Evolutionary conservation across 2,329 filamentous ascomycete genomes (phyloP).

Genomic region (Monosporascus sp.): DNA sequence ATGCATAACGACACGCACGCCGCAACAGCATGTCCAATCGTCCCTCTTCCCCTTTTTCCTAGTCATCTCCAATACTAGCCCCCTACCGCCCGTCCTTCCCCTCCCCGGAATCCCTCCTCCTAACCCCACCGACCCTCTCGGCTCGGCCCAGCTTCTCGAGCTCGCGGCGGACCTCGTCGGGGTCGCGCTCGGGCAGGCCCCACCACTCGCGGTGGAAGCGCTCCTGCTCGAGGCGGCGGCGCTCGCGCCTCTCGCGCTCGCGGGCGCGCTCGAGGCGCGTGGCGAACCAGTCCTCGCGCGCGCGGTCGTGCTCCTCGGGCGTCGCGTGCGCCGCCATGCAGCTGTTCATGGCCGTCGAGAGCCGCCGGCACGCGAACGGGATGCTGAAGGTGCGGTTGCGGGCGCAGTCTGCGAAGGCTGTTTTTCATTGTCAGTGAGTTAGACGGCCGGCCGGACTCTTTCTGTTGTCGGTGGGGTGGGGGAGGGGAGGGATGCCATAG

Average conservation of each 20-base stretch:
- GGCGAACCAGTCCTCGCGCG: conserved; percentile 90
- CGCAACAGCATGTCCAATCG: no score
- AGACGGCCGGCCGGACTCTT: background rate
- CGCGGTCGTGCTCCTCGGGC: conserved; percentile 77
- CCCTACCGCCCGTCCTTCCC: conserved; percentile 1
- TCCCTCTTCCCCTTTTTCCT: no score
- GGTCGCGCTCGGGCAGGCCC: conserved; percentile 55
- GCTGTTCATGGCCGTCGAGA: conserved; percentile 82
- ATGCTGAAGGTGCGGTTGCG: conserved; percentile 80
- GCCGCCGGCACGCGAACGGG: conserved; percentile 76
- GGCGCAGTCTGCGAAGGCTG: conserved; percentile 90
- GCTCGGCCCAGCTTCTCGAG: conserved; percentile 45
- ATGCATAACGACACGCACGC: no score
- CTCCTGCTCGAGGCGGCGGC: conserved; percentile 57
- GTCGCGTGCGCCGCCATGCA: conserved; percentile 90
- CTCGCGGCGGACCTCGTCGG: conserved; percentile 44
- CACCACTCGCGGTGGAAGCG: conserved; percentile 64
- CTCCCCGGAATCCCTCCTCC: conserved; percentile 1
- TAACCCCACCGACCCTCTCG: conserved; percentile 50
- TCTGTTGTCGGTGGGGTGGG: background rate
- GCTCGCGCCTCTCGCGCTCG: conserved; percentile 60
- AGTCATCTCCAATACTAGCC: background rate
- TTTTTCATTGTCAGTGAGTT: conserved; percentile 1
- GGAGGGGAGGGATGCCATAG: background rate
- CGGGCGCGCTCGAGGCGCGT: conserved; percentile 64